phyloP scores from a whole-genome alignment of 2,329 filamentous ascomycete genomes.

The Claviceps capensis region DNA sequence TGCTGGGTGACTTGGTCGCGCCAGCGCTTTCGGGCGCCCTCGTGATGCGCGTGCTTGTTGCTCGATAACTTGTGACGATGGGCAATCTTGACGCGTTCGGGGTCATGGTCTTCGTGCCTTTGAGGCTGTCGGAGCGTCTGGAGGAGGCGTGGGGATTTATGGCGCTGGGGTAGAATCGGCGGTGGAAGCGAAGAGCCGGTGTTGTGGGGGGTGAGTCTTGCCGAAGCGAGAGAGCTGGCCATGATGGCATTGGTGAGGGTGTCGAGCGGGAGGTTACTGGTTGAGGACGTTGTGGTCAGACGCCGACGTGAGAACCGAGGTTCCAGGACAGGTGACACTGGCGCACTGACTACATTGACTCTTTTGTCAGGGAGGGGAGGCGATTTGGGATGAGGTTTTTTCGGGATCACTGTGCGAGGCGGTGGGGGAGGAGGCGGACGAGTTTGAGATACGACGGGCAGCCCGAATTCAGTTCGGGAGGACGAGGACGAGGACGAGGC shows the following conservation, averaged over 20 bases:
- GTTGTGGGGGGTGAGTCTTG: slow-evolving; percentile 33
- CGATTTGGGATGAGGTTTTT: slow-evolving; percentile 1
- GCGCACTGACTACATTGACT: slow-evolving; percentile 13
- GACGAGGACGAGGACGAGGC: slow-evolving; percentile 4
- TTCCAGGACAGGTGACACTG: slow-evolving; percentile 22
- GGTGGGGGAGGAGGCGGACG: not conserved
- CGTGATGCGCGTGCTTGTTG: slow-evolving; percentile 58
- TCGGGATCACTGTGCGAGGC: not conserved
- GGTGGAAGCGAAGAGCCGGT: slow-evolving; percentile 21
- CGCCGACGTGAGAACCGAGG: slow-evolving; percentile 16
- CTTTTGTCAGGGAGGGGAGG: slow-evolving; percentile 6
- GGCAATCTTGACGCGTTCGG: slow-evolving; percentile 30
- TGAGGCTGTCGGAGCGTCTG: slow-evolving; percentile 50
- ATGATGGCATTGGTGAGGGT: slow-evolving; percentile 63
- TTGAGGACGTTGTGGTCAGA: slow-evolving; percentile 17
- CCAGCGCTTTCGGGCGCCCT: slow-evolving; percentile 64
- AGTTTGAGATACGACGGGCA: slow-evolving; percentile 2
- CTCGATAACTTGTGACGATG: slow-evolving; percentile 39
- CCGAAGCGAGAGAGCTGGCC: slow-evolving; percentile 57
- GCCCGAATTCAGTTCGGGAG: slow-evolving; percentile 7
- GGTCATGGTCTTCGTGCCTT: slow-evolving; percentile 37
- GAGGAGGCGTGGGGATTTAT: slow-evolving; percentile 41
- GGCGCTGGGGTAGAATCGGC: slow-evolving; percentile 26
- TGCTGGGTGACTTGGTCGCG: slow-evolving; percentile 57
- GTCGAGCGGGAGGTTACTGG: slow-evolving; percentile 37